These are phyloP conservation scores for Parmelia sp. DNA, from an alignment of 495 filamentous ascomycete species.

Conservation along the genomic window DNA sequence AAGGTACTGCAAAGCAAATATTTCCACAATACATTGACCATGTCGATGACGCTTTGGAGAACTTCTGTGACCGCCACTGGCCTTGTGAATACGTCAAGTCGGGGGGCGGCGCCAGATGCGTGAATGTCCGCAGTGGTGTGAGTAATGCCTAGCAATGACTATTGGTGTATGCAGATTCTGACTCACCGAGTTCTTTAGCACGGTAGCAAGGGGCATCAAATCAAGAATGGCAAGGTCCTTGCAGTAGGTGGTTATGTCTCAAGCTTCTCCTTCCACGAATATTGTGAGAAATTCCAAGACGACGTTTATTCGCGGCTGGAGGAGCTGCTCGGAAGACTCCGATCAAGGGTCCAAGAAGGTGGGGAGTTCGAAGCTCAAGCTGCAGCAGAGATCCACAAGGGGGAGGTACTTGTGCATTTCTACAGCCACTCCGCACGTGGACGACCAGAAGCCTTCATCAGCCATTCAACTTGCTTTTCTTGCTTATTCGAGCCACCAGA, in stretches of 20 bases:
- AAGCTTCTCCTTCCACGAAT: constrained; percentile 34
- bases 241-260: constrained; percentile 42
- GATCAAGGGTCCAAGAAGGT: constrained; percentile 1
- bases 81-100: constrained; percentile 41
- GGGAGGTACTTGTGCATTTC: constrained; percentile 30
- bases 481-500: constrained; percentile 49
- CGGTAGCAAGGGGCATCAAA: constrained; percentile 46
- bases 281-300: constrained; percentile 31
- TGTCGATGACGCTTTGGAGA: constrained; percentile 41
- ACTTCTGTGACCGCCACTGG: constrained; percentile 44
- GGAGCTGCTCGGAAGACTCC: constrained; percentile 19
- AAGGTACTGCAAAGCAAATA: constrained; percentile 26
- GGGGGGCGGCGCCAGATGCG: constrained; percentile 32
- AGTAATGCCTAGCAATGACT: background rate
- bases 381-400: constrained; percentile 32
- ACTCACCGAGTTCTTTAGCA: constrained; percentile 30
- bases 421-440: constrained; percentile 24
- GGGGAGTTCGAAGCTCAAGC: constrained; percentile 26
- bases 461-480: constrained; percentile 46
- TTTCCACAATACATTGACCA: constrained; percentile 33
- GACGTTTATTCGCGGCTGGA: constrained; percentile 28
- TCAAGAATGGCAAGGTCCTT: constrained; percentile 41
- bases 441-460: constrained; percentile 23
- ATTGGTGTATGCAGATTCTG: background rate
- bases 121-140: constrained; percentile 37